Conservation (phyloP, 306 rosid species). For the Dalbergia oliveri region DNA sequence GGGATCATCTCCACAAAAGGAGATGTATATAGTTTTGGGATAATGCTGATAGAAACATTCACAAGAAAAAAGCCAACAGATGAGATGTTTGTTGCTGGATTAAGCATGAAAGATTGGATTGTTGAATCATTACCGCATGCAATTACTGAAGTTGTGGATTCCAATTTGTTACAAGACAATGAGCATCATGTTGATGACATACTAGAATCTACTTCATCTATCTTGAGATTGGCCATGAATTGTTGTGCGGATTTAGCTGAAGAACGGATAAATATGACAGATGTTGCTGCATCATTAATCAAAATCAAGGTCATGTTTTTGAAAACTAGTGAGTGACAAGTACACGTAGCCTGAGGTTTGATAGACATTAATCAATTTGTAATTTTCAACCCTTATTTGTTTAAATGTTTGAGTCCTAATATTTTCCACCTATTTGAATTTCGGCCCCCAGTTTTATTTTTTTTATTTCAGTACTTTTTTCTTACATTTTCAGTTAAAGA, state of each 20-base stretch:
- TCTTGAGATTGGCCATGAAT: conserved; percentile 25
- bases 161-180: conserved; percentile 22
- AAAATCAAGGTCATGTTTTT: conserved; percentile 22
- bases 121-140: conserved; percentile 33
- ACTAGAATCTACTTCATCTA: conserved; percentile 5
- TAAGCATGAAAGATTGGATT: conserved; percentile 38
- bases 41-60: conserved; percentile 37
- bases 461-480: too few relatives aligned
- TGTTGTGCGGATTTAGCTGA: conserved; percentile 39
- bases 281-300: conserved; percentile 32
- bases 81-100: conserved; percentile 34
- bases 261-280: conserved; percentile 33
- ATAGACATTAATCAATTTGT: neutral
- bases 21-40: conserved; percentile 37
- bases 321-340: neutral
- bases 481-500: neutral
- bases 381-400: neutral
- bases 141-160: conserved; percentile 11
- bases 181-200: neutral
- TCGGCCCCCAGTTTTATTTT: neutral
- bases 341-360: too few relatives aligned
- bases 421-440: neutral
- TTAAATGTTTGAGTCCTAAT: neutral
- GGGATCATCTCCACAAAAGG: conserved; percentile 36
- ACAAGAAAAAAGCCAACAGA: conserved; percentile 43